Evolutionary conservation across 768 basidiomycete species (phyloP).

Genomic region (Clavulina sp.): DNA sequence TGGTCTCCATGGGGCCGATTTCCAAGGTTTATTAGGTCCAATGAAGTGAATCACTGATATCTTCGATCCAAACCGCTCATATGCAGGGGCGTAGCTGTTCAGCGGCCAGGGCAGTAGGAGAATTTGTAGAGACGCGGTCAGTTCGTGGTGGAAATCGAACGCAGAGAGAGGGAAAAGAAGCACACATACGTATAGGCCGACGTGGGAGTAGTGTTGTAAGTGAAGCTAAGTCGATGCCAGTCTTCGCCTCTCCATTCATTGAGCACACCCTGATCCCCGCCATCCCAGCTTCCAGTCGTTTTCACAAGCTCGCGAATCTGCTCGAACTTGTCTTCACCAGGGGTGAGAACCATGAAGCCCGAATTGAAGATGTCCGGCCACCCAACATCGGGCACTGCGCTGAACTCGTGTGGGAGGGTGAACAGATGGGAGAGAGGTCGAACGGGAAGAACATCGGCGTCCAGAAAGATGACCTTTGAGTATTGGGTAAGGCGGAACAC

Average conservation of each 20-base stretch:
- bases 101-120: slow-evolving; percentile 14
- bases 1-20: slow-evolving; percentile 48
- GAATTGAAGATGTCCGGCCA: slow-evolving; percentile 99
- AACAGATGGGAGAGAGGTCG: slow-evolving; percentile 90
- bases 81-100: slow-evolving; percentile 84
- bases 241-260: slow-evolving; percentile 81
- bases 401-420: slow-evolving; percentile 59
- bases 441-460: slow-evolving; percentile 80
- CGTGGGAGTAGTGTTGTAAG: slow-evolving; percentile 95
- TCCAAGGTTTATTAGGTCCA: slow-evolving; percentile 93
- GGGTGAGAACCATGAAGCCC: slow-evolving; percentile 76
- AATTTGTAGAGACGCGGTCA: not conserved
- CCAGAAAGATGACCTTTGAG: slow-evolving; percentile 74
- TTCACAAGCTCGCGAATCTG: slow-evolving; percentile 53
- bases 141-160: not conserved
- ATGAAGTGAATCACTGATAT: slow-evolving; percentile 88
- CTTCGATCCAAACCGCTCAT: slow-evolving; percentile 76
- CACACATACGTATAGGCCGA: slow-evolving; percentile 81
- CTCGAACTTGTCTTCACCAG: slow-evolving; percentile 67
- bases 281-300: slow-evolving; percentile 82
- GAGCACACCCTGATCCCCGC: slow-evolving; percentile 94
- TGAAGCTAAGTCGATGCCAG: slow-evolving; percentile 93
- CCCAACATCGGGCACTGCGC: slow-evolving; percentile 90
- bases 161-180: slow-evolving; percentile 1
- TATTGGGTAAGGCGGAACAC: slow-evolving; percentile 83